Percentiles rank a stretch among this genome's conserved stretches.
Evolutionary conservation across 495 filamentous ascomycete species (phyloP).

Genomic region (Penicillium goetzii): DNA sequence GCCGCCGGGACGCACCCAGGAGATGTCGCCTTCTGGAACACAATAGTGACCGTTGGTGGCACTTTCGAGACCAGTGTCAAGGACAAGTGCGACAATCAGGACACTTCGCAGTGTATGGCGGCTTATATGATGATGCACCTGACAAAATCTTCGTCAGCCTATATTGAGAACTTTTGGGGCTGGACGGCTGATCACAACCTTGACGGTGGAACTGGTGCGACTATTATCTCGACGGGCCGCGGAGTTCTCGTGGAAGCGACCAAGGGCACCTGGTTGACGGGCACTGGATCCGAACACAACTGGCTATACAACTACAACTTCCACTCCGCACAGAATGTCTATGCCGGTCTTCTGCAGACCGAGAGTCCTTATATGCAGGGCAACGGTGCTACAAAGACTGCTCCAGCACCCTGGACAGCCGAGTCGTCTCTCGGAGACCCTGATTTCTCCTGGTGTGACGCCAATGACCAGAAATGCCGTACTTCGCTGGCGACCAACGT

Average conservation of each 20-base stretch:
- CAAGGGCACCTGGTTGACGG: slow-evolving; percentile 47
- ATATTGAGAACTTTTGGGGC: slow-evolving; percentile 63
- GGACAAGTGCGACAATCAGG: slow-evolving; percentile 44
- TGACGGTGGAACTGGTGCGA: slow-evolving; percentile 34
- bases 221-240: slow-evolving; percentile 54
- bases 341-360: slow-evolving; percentile 48
- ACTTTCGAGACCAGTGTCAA: slow-evolving; percentile 41
- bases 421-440: slow-evolving; percentile 46
- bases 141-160: slow-evolving; percentile 49
- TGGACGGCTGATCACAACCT: slow-evolving; percentile 61
- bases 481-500: slow-evolving; percentile 48
- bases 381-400: slow-evolving; percentile 32
- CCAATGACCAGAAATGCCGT: slow-evolving; percentile 41
- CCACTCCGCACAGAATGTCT: slow-evolving; percentile 50
- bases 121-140: slow-evolving; percentile 57
- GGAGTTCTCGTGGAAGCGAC: slow-evolving; percentile 54
- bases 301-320: slow-evolving; percentile 58
- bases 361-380: slow-evolving; percentile 57
- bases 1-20: slow-evolving; percentile 54
- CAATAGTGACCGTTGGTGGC: slow-evolving; percentile 57
- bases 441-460: slow-evolving; percentile 39
- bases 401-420: slow-evolving; percentile 50
- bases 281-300: slow-evolving; percentile 51
- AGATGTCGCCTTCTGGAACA: slow-evolving; percentile 62
- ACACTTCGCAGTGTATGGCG: slow-evolving; percentile 34